phyloP scores from a whole-genome alignment of 352 stramenopile genomes.

The Phytophthora vignae region DNA sequence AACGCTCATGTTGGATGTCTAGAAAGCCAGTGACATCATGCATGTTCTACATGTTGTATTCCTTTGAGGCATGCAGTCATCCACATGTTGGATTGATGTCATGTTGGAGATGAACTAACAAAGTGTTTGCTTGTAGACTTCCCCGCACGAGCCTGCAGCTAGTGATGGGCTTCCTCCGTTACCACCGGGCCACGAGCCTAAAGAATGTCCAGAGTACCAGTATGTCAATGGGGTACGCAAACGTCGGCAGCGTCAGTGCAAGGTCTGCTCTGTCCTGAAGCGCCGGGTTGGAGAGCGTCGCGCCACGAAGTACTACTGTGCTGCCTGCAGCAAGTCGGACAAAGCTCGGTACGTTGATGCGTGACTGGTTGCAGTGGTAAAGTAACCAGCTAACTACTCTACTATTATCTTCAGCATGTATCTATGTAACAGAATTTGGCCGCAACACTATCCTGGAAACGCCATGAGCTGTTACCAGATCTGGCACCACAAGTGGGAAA shows the following conservation, averaged over 20 bases:
- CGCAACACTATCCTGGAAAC: slow-evolving; percentile 5
- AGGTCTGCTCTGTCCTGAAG: neutral
- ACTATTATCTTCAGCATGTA: neutral
- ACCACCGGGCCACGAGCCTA: neutral
- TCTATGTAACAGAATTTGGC: slow-evolving; percentile 8
- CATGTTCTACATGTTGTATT: neutral
- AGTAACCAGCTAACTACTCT: neutral
- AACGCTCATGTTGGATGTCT: neutral
- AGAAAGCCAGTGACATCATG: neutral
- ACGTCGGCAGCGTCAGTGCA: neutral
- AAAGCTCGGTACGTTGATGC: slow-evolving; percentile 3
- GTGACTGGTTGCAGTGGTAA: neutral
- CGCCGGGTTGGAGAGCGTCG: neutral
- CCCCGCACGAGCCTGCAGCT: neutral
- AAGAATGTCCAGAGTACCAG: slow-evolving; percentile 6
- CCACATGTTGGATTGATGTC: neutral
- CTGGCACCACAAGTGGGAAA: slow-evolving; percentile 10
- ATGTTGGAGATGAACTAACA: slow-evolving; percentile 2
- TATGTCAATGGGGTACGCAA: neutral
- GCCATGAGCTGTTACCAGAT: slow-evolving; percentile 14
- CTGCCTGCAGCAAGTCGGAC: slow-evolving; percentile 7
- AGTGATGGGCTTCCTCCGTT: neutral
- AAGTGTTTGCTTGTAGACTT: too few species aligned
- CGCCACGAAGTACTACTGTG: slow-evolving; percentile 8
- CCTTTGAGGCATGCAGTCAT: neutral